phyloP scores from a whole-genome alignment of 176 grass and related monocot genomes.

The Triticum aestivum region IWGSC_CS_RefSeq_v2.1 NC_057809.1:489181177-489181676 shows the following conservation, averaged over 20 bases:
- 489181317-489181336: conserved; percentile 31
- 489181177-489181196: too few relatives aligned
- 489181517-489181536: neutral
- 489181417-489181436: conserved; percentile 28
- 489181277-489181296: neutral
- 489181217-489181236: too few relatives aligned
- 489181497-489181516: neutral
- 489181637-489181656: neutral
- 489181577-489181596: conserved; percentile 8
- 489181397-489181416: conserved; percentile 14
- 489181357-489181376: conserved; percentile 11
- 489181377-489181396: conserved; percentile 6
- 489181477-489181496: neutral
- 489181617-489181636: conserved; percentile 14
- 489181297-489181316: conserved; percentile 8
- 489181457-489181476: conserved; percentile 29
- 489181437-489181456: conserved; percentile 17
- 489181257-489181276: neutral
- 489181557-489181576: conserved; percentile 19
- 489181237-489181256: neutral
- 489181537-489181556: neutral
- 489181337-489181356: conserved; percentile 29
- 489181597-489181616: conserved; percentile 49
- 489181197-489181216: too few relatives aligned
- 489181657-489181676: neutral